Base-by-base conservation (phyloP, 805 yeast genomes). In the Lipomyces chichibuensis region DNA sequence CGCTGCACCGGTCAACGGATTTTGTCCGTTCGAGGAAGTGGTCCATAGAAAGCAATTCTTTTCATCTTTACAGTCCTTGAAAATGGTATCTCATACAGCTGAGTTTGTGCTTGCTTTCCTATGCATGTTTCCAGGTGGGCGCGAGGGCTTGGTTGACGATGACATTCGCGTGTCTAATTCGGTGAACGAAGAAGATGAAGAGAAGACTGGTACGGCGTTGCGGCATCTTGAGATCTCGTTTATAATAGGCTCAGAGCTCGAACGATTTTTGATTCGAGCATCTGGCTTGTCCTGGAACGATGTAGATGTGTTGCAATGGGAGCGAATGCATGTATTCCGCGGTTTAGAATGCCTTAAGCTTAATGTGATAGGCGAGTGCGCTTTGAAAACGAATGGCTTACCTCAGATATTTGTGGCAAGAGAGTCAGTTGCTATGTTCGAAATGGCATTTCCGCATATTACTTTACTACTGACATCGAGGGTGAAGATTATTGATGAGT, bases 311-410 rank as follows among this genome's bases (percentile, higher is more conserved):
- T 7, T 14, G n/a, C 33, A 52, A 14, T 25, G n/a, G 55, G 33
- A 52, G 17, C 55, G 55, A 14, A 29, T 52, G 55, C 55, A 52
- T 52, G 55, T 52, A 9, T 29, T 52, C 17, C 55, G 55, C 29
- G 33, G 55, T 25, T 29, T 52, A 17, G 33, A 52, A 13, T 11
- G n/a, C n/a, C 55, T 52, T 17, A 52, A 25, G 55, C 33, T 52
- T 25, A 25, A 29, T n/a, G 55, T 52, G 33, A 25, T 52, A 25
- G 55, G 55, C 55, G 33, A 20, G 17, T 25, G 55, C 17, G 55
- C 55, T 14, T 9, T 52, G 8, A 52, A 23, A 29, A 9, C 33
- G 3, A 7, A 17, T 13, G 33, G 11, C 33, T 25, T 33, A 5
- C n/a, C 33, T 52, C 33, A 25, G 17, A n/a, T 52, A 25, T 25